Percentiles rank a stretch among this genome's conserved stretches.
These are phyloP conservation scores for Aspergillus neoniger DNA, from an alignment of 2,329 filamentous ascomycete species.

Conservation along the genomic window DNA sequence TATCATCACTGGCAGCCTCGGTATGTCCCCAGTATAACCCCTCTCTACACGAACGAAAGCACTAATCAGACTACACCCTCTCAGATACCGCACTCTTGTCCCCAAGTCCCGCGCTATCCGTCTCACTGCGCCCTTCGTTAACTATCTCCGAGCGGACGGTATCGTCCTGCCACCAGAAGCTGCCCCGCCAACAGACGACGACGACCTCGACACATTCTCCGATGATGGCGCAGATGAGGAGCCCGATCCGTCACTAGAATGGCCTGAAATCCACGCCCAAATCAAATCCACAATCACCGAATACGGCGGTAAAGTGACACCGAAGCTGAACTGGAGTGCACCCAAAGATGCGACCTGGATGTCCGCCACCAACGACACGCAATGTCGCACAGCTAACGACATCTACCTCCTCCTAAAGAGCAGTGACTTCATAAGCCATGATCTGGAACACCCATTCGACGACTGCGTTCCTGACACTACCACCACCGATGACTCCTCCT, in stretches of 20 bases:
- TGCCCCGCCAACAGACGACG: constrained; percentile 33
- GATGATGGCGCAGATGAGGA: constrained; percentile 61
- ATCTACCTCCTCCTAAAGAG: constrained; percentile 93
- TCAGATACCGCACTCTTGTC: constrained; percentile 73
- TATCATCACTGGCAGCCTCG: constrained; percentile 89
- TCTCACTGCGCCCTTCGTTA: constrained; percentile 71
- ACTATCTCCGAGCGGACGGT: constrained; percentile 88
- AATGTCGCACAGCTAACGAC: constrained; percentile 85
- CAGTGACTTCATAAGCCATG: constrained; percentile 91
- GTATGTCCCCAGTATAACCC: constrained; percentile 43
- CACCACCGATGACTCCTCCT: constrained; percentile 12
- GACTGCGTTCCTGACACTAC: constrained; percentile 57
- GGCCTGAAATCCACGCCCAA: constrained; percentile 71
- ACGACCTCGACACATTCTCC: constrained; percentile 54
- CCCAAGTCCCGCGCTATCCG: constrained; percentile 85
- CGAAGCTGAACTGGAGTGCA: constrained; percentile 96
- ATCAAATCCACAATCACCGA: constrained; percentile 78
- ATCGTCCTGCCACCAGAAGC: constrained; percentile 71
- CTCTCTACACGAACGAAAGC: constrained; percentile 15
- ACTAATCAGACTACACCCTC: not conserved
- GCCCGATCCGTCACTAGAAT: constrained; percentile 56
- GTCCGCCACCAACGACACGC: constrained; percentile 80
- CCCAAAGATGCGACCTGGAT: constrained; percentile 98
- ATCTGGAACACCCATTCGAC: constrained; percentile 90
- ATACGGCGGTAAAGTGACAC: constrained; percentile 81